Evolutionary conservation across 2,329 filamentous ascomycete genomes (phyloP), one percentile per base, ranked within the genome.

Genomic region (Exophiala oligosperma): DNA sequence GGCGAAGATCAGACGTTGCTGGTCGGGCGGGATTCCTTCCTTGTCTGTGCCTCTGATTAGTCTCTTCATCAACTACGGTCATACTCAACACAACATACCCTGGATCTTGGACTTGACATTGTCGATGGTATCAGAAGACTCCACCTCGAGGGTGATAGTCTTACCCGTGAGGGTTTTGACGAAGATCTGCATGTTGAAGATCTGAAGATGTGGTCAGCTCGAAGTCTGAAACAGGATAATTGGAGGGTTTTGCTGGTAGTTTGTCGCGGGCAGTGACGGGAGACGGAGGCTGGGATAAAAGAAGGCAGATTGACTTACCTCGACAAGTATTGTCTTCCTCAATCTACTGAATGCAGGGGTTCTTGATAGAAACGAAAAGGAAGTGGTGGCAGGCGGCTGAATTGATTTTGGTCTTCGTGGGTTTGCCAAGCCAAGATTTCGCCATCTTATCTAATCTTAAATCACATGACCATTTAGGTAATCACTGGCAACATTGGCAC

Each of bases 141-240:
- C 94, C 83, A 97, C 94, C 92, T 99, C 94, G 74, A 99, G 92
- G 89, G 94, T 97, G 89, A 97, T 97, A 78, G 94, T 97, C 90
- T 97, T 97, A 77, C 94, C 94, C 90, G 94, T 97, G 73, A 97
- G 77, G 79, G 81, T 83, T 75, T 84, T 84, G 70, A 84, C 81
- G 78, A 84, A 79, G 72, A 79, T 78, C 72, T 79, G 77, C 77
- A 79, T 78, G 65, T 71, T 77, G 73, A 75, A 72, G 74, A 77
- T 68, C 66, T 67, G 50, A 28, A 23, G 41, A 51, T 48, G 53
- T 24, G 37, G 56, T 62, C 52, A 59, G 57, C 56, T 54, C n/a
- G 32, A 2, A 6, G 32, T 35, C 32, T 8, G 9, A 6, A 35
- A 35, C 8, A 11, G 32, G 9, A 9, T 8, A 9, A 35, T 2